Conservation (phyloP, 352 stramenopile genomes). For the Phytophthora pseudosyringae region DNA sequence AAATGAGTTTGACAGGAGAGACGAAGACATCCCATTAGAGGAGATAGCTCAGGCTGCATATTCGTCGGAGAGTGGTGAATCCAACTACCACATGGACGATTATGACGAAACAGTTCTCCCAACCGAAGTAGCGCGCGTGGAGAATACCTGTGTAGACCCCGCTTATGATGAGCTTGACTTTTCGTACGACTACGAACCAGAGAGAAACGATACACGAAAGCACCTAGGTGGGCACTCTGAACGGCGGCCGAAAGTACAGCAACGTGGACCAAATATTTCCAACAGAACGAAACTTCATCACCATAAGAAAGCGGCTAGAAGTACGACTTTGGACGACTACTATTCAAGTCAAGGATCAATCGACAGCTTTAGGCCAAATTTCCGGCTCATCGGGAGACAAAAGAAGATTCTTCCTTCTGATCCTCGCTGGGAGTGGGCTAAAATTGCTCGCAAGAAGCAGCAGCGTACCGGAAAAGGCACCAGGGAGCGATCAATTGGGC, state of each 20-base stretch:
- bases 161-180: conserved; percentile 19
- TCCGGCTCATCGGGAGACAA: conserved; percentile 45
- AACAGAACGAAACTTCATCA: conserved; percentile 1
- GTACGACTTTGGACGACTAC: conserved; percentile 50
- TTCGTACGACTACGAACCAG: conserved; percentile 27
- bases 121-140: not conserved
- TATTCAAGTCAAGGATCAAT: conserved; percentile 19
- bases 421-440: conserved; percentile 55
- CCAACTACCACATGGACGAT: conserved; percentile 17
- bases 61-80: conserved; percentile 25
- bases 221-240: not conserved
- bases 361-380: conserved; percentile 37
- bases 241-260: not conserved
- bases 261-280: not conserved
- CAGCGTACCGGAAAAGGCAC: conserved; percentile 16
- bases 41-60: conserved; percentile 16
- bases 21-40: conserved; percentile 25
- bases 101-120: not conserved
- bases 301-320: conserved; percentile 16
- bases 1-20: conserved; percentile 35
- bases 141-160: not conserved
- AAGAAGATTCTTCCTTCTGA: conserved; percentile 42
- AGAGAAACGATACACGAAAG: not conserved
- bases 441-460: conserved; percentile 46
- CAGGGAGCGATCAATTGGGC: not conserved